phyloP scores from a whole-genome alignment of 2,329 filamentous ascomycete species.

The Berkeleyomyces rouxiae region DNA sequence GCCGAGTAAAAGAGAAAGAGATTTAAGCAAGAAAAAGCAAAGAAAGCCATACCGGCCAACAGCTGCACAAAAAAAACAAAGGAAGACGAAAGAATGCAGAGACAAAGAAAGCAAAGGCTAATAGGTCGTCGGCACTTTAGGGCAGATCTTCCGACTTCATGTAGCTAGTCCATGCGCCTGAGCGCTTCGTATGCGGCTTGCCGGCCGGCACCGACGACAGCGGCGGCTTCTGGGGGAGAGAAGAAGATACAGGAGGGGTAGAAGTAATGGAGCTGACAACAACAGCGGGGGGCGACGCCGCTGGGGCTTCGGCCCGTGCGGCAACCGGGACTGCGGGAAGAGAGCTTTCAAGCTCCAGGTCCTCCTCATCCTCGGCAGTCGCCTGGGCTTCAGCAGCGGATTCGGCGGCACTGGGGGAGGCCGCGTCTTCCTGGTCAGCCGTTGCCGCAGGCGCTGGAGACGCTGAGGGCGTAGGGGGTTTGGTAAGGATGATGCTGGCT shows the following conservation, averaged over 20 bases:
- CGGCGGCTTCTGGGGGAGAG: slow-evolving; percentile 11
- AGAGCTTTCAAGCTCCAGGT: not conserved
- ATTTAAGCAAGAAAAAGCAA: not conserved
- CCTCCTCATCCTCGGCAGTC: slow-evolving; percentile 9
- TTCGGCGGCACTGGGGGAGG: not conserved
- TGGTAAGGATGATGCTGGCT: slow-evolving; percentile 12
- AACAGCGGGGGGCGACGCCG: slow-evolving; percentile 21
- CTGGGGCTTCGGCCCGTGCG: slow-evolving; percentile 22
- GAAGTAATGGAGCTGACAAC: slow-evolving; percentile 17
- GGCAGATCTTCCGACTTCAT: slow-evolving; percentile 22
- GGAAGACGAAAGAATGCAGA: not conserved
- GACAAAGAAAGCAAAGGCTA: not conserved
- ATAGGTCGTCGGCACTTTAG: slow-evolving; percentile 16
- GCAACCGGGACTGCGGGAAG: slow-evolving; percentile 8
- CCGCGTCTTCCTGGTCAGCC: not conserved
- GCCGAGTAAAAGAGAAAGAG: not conserved
- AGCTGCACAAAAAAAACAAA: not conserved
- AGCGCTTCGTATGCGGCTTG: slow-evolving; percentile 24
- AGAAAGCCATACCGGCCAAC: not conserved
- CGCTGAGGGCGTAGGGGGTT: slow-evolving; percentile 8
- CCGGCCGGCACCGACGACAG: slow-evolving; percentile 19
- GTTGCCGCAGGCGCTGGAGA: slow-evolving; percentile 9
- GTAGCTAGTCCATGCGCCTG: slow-evolving; percentile 20
- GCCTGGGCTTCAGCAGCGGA: not conserved
- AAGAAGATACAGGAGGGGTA: slow-evolving; percentile 20